Evolutionary conservation across 306 rosid species (phyloP).

Genomic region (Comarum palustre): DNA sequence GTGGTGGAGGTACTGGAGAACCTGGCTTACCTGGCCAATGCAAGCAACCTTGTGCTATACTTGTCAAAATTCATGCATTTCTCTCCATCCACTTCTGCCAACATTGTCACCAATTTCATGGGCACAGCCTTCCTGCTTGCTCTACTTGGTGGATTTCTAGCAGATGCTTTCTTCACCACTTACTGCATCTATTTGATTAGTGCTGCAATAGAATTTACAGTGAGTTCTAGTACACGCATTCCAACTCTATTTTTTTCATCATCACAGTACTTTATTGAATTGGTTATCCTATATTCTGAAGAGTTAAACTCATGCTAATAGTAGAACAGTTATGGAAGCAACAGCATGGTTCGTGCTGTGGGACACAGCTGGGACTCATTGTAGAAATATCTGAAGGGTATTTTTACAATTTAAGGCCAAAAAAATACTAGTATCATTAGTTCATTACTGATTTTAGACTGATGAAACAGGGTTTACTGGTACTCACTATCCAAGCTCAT

Average conservation of each 20-base stretch:
- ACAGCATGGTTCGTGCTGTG: background rate
- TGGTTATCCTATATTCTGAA: background rate
- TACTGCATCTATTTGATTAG: slow-evolving; percentile 54
- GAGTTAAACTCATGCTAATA: background rate
- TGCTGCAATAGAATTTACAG: slow-evolving; percentile 66
- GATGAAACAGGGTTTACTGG: slow-evolving; percentile 56
- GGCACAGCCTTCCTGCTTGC: slow-evolving; percentile 84
- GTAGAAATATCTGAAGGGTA: background rate
- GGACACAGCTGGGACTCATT: slow-evolving; percentile 7
- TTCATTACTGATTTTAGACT: slow-evolving; percentile 5
- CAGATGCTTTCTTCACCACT: slow-evolving; percentile 70
- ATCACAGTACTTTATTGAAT: background rate
- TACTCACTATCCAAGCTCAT: slow-evolving; percentile 71
- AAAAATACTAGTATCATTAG: background rate
- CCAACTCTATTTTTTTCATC: background rate
- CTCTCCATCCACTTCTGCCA: slow-evolving; percentile 60
- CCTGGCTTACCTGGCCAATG: slow-evolving; percentile 72
- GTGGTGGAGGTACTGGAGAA: slow-evolving; percentile 79
- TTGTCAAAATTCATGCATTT: slow-evolving; percentile 62
- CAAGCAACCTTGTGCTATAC: slow-evolving; percentile 79
- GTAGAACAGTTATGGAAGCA: background rate
- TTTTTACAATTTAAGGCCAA: background rate
- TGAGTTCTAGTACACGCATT: slow-evolving; percentile 18
- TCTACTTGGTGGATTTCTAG: slow-evolving; percentile 78
- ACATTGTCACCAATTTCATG: slow-evolving; percentile 77